These are phyloP conservation scores for Ricinus communis DNA, from an alignment of 345 rosid genomes.

Conservation along the genomic window DNA sequence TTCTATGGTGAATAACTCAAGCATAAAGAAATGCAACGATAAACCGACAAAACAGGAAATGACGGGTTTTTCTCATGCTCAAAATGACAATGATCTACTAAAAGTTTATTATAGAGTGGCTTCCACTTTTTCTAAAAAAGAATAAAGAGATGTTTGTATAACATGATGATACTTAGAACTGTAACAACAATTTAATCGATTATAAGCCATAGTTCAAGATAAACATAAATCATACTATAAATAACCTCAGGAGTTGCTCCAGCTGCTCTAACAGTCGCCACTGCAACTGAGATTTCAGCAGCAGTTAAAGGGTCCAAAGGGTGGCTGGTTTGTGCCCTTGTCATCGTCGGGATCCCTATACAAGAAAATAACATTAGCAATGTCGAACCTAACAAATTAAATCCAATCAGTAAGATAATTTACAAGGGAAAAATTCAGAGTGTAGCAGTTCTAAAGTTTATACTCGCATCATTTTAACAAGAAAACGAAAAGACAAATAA, in stretches of 20 bases:
- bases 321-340: constrained; percentile 74
- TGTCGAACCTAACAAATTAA: background rate
- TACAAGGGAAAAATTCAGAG: background rate
- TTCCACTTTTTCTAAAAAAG: background rate
- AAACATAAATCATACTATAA: background rate
- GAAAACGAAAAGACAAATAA: too few species aligned
- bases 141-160: background rate
- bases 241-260: constrained; percentile 93
- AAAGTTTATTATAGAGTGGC: background rate
- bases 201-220: background rate
- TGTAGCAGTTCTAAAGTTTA: background rate
- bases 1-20: too few species aligned
- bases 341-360: constrained; percentile 57
- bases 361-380: background rate
- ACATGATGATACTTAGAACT: background rate
- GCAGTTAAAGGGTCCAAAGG: constrained; percentile 85
- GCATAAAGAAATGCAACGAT: too few species aligned
- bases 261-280: constrained; percentile 89
- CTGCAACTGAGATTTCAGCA: constrained; percentile 88
- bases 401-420: background rate
- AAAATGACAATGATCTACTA: background rate
- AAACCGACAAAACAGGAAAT: background rate
- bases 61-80: background rate
- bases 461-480: too few species aligned
- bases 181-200: too few species aligned